Percentiles rank a stretch among this genome's conserved stretches.
Conservation (phyloP, 2,329 filamentous ascomycete genomes). For the Aspergillus ochraceus region DNA sequence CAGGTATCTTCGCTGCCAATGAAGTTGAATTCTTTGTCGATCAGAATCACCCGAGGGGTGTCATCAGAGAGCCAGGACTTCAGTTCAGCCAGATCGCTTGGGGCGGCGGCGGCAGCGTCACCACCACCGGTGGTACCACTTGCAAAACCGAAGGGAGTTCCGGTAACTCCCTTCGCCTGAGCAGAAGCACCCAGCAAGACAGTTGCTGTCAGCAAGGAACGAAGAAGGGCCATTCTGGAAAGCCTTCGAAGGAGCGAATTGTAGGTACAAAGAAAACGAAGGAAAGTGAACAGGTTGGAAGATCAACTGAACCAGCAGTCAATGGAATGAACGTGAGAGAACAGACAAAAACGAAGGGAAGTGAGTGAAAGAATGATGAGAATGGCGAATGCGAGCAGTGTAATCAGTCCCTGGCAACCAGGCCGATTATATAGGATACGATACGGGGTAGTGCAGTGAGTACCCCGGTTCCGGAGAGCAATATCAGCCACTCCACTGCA, state of each 20-base stretch:
- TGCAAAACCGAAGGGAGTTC: slow-evolving; percentile 47
- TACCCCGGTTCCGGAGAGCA: neutral
- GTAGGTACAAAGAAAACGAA: neutral
- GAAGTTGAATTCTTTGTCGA: slow-evolving; percentile 50
- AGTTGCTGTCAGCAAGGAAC: slow-evolving; percentile 17
- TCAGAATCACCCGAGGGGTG: slow-evolving; percentile 58
- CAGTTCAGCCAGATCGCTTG: slow-evolving; percentile 55
- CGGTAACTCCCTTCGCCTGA: slow-evolving; percentile 24
- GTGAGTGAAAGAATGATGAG: neutral
- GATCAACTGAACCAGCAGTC: neutral
- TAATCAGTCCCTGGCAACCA: neutral
- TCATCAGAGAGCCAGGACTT: slow-evolving; percentile 51
- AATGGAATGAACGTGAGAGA: neutral
- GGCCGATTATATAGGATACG: neutral
- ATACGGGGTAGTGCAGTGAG: neutral
- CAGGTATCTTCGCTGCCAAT: slow-evolving; percentile 22
- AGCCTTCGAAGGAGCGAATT: neutral
- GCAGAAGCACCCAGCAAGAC: slow-evolving; percentile 21
- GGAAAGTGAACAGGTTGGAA: neutral
- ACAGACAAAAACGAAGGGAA: neutral
- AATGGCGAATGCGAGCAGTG: neutral
- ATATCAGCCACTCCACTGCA: no score
- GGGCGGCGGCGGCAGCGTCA: slow-evolving; percentile 52
- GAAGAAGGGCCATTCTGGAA: slow-evolving; percentile 19
- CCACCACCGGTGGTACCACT: slow-evolving; percentile 61